Conservation (phyloP, 495 filamentous ascomycete genomes). For the Podospora pseudoanserina region DNA sequence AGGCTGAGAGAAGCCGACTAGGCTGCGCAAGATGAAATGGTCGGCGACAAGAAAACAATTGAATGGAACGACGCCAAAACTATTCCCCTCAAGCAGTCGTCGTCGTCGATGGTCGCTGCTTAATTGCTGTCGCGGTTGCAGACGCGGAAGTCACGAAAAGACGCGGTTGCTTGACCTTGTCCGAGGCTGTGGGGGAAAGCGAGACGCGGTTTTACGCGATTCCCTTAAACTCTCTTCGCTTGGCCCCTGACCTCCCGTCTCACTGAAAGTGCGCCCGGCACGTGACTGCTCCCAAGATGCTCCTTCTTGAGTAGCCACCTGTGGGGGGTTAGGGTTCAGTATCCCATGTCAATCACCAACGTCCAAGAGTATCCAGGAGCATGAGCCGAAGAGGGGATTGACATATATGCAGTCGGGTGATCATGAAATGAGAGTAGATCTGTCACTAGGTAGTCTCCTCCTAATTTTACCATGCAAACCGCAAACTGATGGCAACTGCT, state of each 20-base stretch:
- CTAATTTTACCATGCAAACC: no score
- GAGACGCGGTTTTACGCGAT: slow-evolving; percentile 32
- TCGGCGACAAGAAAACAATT: background rate
- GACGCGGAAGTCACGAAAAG: slow-evolving; percentile 28
- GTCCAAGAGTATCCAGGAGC: no score
- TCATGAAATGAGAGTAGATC: no score
- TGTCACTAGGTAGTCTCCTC: no score
- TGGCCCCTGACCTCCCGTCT: background rate
- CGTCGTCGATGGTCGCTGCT: slow-evolving; percentile 5
- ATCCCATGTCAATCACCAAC: no score
- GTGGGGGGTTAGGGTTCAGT: no score
- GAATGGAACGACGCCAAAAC: background rate
- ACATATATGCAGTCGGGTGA: background rate
- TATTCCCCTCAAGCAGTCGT: background rate
- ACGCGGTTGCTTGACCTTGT: slow-evolving; percentile 23
- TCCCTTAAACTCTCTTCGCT: slow-evolving; percentile 24
- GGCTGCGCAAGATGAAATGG: background rate
- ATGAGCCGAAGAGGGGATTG: no score
- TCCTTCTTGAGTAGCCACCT: background rate
- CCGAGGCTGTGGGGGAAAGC: slow-evolving; percentile 18
- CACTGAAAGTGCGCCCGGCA: background rate
- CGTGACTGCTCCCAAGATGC: background rate
- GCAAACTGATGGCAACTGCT: no score
- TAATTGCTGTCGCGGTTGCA: background rate
- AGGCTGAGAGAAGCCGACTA: background rate